Base-by-base conservation (phyloP, 495 filamentous ascomycete genomes). In the Neurospora tetraspora region DNA sequence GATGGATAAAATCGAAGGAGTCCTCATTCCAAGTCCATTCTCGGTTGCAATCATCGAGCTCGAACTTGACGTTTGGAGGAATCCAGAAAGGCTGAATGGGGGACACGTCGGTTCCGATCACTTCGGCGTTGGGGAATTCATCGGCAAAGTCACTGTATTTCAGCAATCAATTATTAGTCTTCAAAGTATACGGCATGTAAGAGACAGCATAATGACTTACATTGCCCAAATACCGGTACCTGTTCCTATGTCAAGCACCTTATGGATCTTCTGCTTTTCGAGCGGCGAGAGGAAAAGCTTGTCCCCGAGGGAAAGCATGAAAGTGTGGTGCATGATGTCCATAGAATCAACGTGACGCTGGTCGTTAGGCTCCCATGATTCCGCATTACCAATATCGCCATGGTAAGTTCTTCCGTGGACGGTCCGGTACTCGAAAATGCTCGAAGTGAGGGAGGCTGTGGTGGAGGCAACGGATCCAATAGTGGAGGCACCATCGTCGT, bases 201-300 rank as follows among this genome's bases (percentile, higher is more conserved):
- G 0, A 27, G n/a, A 20, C n/a, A 1, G 45, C n/a, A 3, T 20
- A 10, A 45, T 23, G n/a, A 16, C 23, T 16, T 61, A 61, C 53
- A 61, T 31, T 53, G 45, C 45, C 45, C 45, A 53, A 27, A 76
- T 65, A 16, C 71, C 74, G n/a, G 72, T 76, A 40, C 72, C 90
- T 2, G 89, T 90, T 39, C 90, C 89, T 40, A 91, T 74, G 73
- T 91, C 89, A 2, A 91, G 79, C 10, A 87, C 83, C 39, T 84
- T 83, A 69, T 88, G 81, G 3, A 76, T 76, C 18, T 82, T 79
- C 14, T 84, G 75, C 4, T 76, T 39, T 9, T 73, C 78, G 16
- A 91, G 75, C 11, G 89, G 89, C 0, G 89, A 85, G 9, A 88
- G 81, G 76, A 83, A 86, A 3, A 90, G 73, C 65, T 82, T 82